Conservation (phyloP, 495 filamentous ascomycete genomes). For the Barbatosphaeria neglecta region DNA sequence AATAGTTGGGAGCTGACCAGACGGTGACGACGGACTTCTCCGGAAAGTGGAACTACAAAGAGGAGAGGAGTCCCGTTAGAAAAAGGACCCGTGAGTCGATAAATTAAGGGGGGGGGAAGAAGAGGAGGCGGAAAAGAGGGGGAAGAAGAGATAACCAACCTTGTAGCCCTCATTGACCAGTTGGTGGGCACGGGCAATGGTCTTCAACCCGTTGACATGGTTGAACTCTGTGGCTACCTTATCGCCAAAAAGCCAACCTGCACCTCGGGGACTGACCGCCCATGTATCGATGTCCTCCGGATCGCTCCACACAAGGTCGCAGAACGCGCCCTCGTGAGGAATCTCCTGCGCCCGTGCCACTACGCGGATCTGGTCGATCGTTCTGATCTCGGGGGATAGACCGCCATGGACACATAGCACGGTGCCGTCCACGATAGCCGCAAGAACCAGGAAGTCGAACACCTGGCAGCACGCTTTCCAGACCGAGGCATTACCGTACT, state of each 20-base stretch:
- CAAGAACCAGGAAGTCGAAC: conserved; percentile 93
- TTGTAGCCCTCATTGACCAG: conserved; percentile 98
- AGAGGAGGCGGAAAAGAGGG: not conserved
- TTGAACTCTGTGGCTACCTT: conserved; percentile 99
- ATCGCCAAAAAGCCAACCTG: conserved; percentile 95
- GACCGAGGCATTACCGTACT: conserved; percentile 95
- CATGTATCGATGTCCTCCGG: conserved; percentile 97
- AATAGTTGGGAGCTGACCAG: conserved; percentile 98
- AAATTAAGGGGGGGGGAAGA: too few species aligned
- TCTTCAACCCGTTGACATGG: conserved; percentile 87
- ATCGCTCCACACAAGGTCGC: conserved; percentile 96
- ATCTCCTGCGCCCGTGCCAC: conserved; percentile 96
- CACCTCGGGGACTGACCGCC: conserved; percentile 89
- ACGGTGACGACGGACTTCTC: conserved; percentile 98
- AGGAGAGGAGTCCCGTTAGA: not conserved
- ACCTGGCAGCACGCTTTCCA: conserved; percentile 99
- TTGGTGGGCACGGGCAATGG: conserved; percentile 93
- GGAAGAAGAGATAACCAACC: conserved; percentile 26
- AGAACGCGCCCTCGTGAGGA: conserved; percentile 95
- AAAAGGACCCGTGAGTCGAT: too few species aligned
- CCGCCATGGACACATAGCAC: conserved; percentile 96
- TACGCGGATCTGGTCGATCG: conserved; percentile 92
- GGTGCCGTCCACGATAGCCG: conserved; percentile 92
- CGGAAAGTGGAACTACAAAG: conserved; percentile 69
- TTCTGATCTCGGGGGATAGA: conserved; percentile 91